Base-by-base conservation (phyloP, 2,329 filamentous ascomycete genomes). In the Fusarium scirpi region DNA sequence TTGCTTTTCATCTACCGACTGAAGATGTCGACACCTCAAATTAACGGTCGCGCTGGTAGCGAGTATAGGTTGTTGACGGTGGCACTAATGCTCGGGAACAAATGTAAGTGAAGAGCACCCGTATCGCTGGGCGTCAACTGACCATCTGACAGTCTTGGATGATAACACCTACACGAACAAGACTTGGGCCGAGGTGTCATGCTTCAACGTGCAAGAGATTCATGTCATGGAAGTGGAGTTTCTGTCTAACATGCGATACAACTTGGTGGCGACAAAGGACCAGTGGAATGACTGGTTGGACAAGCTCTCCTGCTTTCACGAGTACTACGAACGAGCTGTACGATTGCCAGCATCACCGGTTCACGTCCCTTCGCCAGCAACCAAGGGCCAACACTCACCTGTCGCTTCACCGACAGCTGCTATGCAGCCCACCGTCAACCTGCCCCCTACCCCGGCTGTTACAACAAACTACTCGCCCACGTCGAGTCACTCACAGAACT, bases 201-300 rank as follows among this genome's bases (percentile, higher is more conserved):
- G 93, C 46, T 97, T 99, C 66, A 90, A 93, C 3, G 95, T 98
- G 15, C 90, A 92, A 65, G 96, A 99, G 80, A 97, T 99, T 54
- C 96, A 99, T 79, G 92, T 98, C 46, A 99, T 99, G 96, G 96
- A 99, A 80, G 96, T 99, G n/a, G 96, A 99, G 80, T 99, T 99
- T 76, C 85, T 99, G 69, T 98, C 95, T 84, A 98, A 98, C 80
- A 97, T 99, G 91, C 90, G 95, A 76, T 99, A 98, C 81, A 94
- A 93, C 74, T 85, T 99, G 10, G 90, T 95, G 78, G 94, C 93
- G 6, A 97, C 94, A 6, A 91, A 94, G 77, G 86, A 90, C 56
- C 89, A 97, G 78, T 99, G 96, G 96, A 86, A 90, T 51, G 87
- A 90, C 57, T 98, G 96, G 96, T 90, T 98, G 76, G 84, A 85